A percentile compares a stretch with the other conserved stretches of the same genome.
Evolutionary conservation across 75 land plant species (phyloP).

Genomic region (Selaginella tamariscina): DNA sequence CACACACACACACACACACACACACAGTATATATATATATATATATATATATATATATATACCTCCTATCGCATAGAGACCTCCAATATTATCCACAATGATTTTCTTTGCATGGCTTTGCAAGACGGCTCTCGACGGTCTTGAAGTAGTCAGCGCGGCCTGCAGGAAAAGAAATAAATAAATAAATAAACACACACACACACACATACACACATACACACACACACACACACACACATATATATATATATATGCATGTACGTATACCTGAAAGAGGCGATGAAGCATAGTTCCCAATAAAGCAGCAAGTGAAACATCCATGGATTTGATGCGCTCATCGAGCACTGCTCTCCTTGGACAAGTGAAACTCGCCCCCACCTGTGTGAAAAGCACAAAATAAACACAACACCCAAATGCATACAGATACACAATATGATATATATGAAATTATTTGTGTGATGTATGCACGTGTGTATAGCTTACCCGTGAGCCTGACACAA

Average conservation of each 20-base stretch:
- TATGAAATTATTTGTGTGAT: too few species aligned
- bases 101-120: slow-evolving; percentile 42
- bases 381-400: background rate
- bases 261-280: slow-evolving; percentile 68
- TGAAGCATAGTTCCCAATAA: slow-evolving; percentile 75
- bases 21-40: too few species aligned
- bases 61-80: slow-evolving; percentile 75
- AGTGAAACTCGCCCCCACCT: slow-evolving; percentile 74
- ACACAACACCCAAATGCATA: background rate
- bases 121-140: slow-evolving; percentile 32
- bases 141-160: slow-evolving; percentile 48
- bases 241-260: background rate
- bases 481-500: slow-evolving; percentile 85
- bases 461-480: background rate
- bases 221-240: background rate
- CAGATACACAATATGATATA: background rate
- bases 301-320: slow-evolving; percentile 50
- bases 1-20: too few species aligned
- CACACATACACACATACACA: background rate
- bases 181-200: background rate
- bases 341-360: slow-evolving; percentile 70
- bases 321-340: slow-evolving; percentile 60
- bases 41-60: background rate
- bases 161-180: slow-evolving; percentile 14
- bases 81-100: slow-evolving; percentile 49